Evolutionary conservation across 1,139 yeast genomes (phyloP).

Genomic region (Suhomyces yuchorum): DNA sequence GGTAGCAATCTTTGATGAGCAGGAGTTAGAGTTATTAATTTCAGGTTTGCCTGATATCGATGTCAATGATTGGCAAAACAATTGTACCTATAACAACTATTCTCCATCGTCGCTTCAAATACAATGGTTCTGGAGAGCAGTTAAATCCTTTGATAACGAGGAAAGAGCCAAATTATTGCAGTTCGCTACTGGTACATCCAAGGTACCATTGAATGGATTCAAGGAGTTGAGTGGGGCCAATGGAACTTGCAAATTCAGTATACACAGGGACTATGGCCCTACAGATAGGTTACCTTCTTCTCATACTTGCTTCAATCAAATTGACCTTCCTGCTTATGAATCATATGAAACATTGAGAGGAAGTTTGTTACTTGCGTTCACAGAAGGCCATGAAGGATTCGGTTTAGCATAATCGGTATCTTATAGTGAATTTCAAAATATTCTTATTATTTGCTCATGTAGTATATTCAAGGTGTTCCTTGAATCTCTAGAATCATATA

Average conservation of each 20-base stretch:
- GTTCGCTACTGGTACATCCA: constrained; percentile 96
- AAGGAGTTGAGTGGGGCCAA: constrained; percentile 86
- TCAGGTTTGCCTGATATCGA: constrained; percentile 97
- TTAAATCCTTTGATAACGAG: constrained; percentile 88
- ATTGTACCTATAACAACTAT: constrained; percentile 82
- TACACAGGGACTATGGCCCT: constrained; percentile 87
- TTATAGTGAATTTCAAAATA: not conserved
- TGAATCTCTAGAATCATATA: not conserved
- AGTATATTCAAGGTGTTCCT: not conserved
- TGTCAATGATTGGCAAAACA: constrained; percentile 92
- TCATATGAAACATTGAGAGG: constrained; percentile 84
- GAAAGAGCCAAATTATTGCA: constrained; percentile 93
- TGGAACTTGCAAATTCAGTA: constrained; percentile 84
- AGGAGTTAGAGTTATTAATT: constrained; percentile 87
- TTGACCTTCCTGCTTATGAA: constrained; percentile 92
- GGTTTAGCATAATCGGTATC: constrained; percentile 60
- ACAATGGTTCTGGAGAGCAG: constrained; percentile 99
- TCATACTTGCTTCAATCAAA: constrained; percentile 95
- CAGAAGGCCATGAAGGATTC: constrained; percentile 96
- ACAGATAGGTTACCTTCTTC: constrained; percentile 90
- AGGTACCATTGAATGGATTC: constrained; percentile 94
- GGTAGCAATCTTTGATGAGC: constrained; percentile 89
- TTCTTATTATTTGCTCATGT: not conserved
- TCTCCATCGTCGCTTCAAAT: constrained; percentile 84
- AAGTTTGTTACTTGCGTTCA: constrained; percentile 78